Percentiles rank a stretch among this genome's conserved stretches.
phyloP scores from a whole-genome alignment of 495 filamentous ascomycete genomes.

The Tuber umbilicatum region DNA sequence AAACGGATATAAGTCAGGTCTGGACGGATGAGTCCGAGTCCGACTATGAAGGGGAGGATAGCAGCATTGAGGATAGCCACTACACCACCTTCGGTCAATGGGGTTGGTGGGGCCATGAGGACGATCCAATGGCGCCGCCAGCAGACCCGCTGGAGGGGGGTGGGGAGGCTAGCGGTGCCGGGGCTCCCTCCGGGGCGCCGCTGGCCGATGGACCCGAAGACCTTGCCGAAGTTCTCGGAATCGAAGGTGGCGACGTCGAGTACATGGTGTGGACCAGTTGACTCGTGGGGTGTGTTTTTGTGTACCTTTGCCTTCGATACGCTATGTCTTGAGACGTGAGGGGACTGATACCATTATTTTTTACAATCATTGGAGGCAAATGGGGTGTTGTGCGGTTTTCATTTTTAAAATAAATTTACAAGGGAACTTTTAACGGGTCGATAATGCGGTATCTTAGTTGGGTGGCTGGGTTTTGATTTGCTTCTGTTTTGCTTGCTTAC shows the following conservation, averaged over 20 bases:
- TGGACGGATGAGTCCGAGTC: constrained; percentile 9
- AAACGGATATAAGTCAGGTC: constrained; percentile 27
- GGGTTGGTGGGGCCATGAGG: neutral
- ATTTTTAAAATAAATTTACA: neutral
- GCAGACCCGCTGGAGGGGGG: neutral
- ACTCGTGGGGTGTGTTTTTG: neutral
- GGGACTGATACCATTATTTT: neutral
- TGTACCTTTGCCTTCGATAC: neutral
- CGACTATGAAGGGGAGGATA: neutral
- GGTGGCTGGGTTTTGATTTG: neutral
- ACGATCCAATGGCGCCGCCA: neutral
- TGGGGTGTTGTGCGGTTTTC: neutral
- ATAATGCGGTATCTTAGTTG: neutral
- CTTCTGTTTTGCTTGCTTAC: neutral
- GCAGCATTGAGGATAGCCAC: neutral
- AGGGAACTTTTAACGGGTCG: neutral
- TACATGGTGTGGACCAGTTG: constrained; percentile 19
- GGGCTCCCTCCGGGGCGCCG: neutral
- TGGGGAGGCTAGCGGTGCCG: neutral
- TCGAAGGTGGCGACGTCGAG: constrained; percentile 21
- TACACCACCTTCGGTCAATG: neutral
- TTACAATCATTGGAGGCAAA: neutral
- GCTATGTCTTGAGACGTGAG: neutral
- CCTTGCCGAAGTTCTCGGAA: neutral
- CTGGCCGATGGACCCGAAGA: neutral